Base-by-base conservation (phyloP, 2,329 filamentous ascomycete species). In the Apiospora rasikravindrae region DNA sequence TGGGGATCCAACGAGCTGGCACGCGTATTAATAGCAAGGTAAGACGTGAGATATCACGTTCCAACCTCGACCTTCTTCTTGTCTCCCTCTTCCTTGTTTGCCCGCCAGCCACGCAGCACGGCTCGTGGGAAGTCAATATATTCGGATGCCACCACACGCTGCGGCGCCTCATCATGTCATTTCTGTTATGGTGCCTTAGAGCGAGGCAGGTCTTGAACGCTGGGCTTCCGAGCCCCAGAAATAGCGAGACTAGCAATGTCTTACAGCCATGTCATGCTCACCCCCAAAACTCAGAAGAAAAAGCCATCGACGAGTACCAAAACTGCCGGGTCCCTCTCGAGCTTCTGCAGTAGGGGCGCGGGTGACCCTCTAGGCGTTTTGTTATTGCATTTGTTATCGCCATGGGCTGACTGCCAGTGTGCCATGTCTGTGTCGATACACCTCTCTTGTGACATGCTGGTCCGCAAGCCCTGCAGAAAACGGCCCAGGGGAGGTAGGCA, bases 21-120 rank as follows among this genome's bases (percentile, higher is more conserved):
- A 40, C 57, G 57, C 57, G 33, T 64, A 64, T 64, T 64, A 64
- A 64, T 64, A 64, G 57, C 19, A n/a, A 40, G 57, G 57, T 64
- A 64, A 64, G 57, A 64, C 57, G 57, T 40, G 57, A 64, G 57
- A 40, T 64, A 40, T 40, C 57, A 40, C 33, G 16, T 40, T 64
- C 33, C 57, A 40, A n/a, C n/a, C 7, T 37, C 24, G 37, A 4
- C 8, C 16, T 29, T 29, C 19, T 40, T 33, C n/a, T 19, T 29
- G 33, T 64, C 16, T 64, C 8, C 29, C 53, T 64, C 19, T 40
- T 64, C 10, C 8, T 64, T n/a, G 33, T 29, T n/a, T 3, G 16
- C 19, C 22, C 22, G 33, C 29, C 57, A 64, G 57, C 19, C 29
- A 40, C 33, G 57, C 33, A 64, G 33, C 29, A 40, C 11, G 57